Evolutionary conservation across 2,329 filamentous ascomycete genomes (phyloP), one percentile per base, ranked within the genome.

Genomic region (Chalara sp.): DNA sequence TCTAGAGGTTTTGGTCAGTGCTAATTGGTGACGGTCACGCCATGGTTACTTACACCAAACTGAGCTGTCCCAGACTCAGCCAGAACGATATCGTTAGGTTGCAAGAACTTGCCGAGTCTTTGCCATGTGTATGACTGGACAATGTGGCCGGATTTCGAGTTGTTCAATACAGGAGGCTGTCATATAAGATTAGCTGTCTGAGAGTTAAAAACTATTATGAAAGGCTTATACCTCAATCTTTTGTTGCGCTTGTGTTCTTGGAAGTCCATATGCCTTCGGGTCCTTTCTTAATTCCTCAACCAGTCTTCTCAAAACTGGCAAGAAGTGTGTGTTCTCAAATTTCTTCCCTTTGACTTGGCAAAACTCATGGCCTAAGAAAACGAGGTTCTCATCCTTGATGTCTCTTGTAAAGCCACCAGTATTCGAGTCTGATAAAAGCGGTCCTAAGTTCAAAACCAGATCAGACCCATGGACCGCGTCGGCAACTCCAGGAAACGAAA

Each of bases 221-320:
- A 21, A 21, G 2, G 21, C 21, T 37, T n/a, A 10, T 2, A 37
- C 35, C 28, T 45, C 5, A 10, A 45, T 32, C 31, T 45, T 45
- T 11, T 11, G 6, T 32, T 29, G 7, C 31, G 42, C 49, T 46
- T 41, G 49, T 39, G 44, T 28, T 46, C 46, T 48, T 39, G 51
- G 54, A 28, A 56, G 47, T 30, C 52, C 46, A 46, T 47, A 59
- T 33, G 13, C 21, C 40, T 41, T 52, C 1, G 52, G 39, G 7
- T 59, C 50, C 31, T 58, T 56, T 46, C 60, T 57, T 30, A 63
- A 47, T 32, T 56, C 57, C 13, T 51, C 55, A 13, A 83, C 76
- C 21, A 95, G 68, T 63, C 86, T 87, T 52, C 75, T 76, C 39
- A 96, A 74, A 12, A 95, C 86, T 44, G 85, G 83, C 52, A 83